Evolutionary conservation across 1,284 basidiomycete genomes (phyloP), one percentile per base, ranked within the genome.

Genomic region (Phaffia rhodozyma): DNA sequence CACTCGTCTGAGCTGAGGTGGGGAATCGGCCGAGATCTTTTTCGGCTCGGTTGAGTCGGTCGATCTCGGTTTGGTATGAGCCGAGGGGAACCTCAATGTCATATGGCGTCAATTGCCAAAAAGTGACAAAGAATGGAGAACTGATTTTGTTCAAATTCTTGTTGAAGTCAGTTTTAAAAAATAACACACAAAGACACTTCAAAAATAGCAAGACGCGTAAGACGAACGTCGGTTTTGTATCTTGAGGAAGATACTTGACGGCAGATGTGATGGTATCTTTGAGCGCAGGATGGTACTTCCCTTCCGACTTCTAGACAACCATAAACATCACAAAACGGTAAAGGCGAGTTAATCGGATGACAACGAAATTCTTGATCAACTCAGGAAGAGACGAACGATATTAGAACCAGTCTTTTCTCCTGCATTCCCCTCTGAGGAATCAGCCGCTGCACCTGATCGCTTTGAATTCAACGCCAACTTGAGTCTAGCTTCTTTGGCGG

Each of bases 91-190:
- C 85, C 0, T 82, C 78, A 53, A 97, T 80, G 73, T 97, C 93
- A 69, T 90, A 89, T 30, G 86, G 86, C 0, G 88, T 87, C 61
- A 97, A 75, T 73, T 94, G 91, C 93, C 93, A 97, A 77, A 96
- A 97, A 0, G 91, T 91, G 52, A 89, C 77, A 70, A 91, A 93
- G 77, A 97, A 97, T 1, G 84, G 86, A 43, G 89, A 85, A 5
- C 91, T 92, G 68, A 43, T 11, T 2, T 16, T 16, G 32, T 43
- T 43, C 13, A 16, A 43, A 43, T 43, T 34, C 7, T 11, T 11
- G 16, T 7, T 16, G 49, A 13, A 20, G 9, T 25, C 30, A 51
- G 38, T 6, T 47, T 16, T n/a, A 2, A 43, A 11, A 43, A 43
- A 43, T 11, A 16, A 43, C 32, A n/a, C 9, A 11, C 4, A 3